Evolutionary conservation across 306 rosid species (phyloP), one percentile per base, ranked within the genome.

Genomic region (Castanospermum australe): DNA sequence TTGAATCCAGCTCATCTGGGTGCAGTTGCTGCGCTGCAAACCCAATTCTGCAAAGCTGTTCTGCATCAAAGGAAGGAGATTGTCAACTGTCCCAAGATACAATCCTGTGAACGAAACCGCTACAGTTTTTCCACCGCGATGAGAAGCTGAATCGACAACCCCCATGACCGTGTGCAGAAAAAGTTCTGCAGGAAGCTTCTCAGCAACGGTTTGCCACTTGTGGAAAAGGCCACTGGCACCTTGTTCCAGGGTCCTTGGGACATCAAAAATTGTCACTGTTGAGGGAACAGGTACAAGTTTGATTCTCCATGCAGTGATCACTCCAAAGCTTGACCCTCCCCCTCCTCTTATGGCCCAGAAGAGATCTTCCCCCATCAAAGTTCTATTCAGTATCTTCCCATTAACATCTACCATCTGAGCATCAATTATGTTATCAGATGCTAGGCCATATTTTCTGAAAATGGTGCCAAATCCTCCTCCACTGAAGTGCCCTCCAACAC

Each of bases 341-440:
- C 87, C 87, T 52, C 84, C 87, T 76, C 76, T 77, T 42, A 84
- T 63, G 17, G 85, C 82, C 84, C 87, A 80, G 36, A 84, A 80
- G 0, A 84, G 60, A 80, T 84, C 84, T 45, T 80, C 87, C 1
- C 84, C 87, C 87, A 84, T 84, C 6, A 13, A 0, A 18, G 68
- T 8, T 55, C 84, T 76, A 5, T 84, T 72, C 55, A 80, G 24
- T 24, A 75, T 24, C 11, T 28, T 84, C 5, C 87, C 87, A 6
- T 80, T 44, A 7, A 25, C 78, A 80, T 80, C 84, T 4, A 84
- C 44, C 0, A 80, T 70, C 5, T 44, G 18, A 18, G 80, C 84
- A 70, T 84, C 84, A 5, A 80, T 51, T 1, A 80, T 8, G 18
- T 84, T 81, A 33, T 84, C 87, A 11, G 84, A 14, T 1, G 82